Base-by-base conservation (phyloP, 257 asterid genomes). In the Solanum infundibuliforme region DNA sequence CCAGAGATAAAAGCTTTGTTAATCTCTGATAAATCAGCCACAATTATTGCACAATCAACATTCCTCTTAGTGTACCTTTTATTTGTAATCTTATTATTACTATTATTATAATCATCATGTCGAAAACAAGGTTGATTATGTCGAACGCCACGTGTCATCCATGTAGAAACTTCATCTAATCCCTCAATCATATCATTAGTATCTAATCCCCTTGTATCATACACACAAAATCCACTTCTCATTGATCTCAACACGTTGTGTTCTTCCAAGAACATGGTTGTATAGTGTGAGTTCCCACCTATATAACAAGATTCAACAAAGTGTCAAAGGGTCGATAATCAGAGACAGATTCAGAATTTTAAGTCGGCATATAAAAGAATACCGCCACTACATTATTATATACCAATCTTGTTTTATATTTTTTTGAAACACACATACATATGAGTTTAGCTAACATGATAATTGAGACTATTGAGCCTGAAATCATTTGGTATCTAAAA, bases 191-290 rank as follows among this genome's bases (percentile, higher is more conserved):
- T 86, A 16, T 23, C 90, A 62, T 66, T 73, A 20, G 35, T 84
- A 72, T 93, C 92, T 21, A 95, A 86, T 3, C 98, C 98, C 86
- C 98, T 90, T 0, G 98, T 88, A 89, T 94, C 98, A 21, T 88
- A 94, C 41, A 95, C 94, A 8, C 96, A 95, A 41, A 95, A 92
- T 21, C 98, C 98, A 48, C 90, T 91, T 77, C 93, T 87, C 38
- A 91, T 91, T 27, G 98, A 95, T 72, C 98, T 93, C 71, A 93
- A 48, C 16, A 95, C 96, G 25, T 93, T 94, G 92, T 94, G 98
- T 85, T 95, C 96, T 89, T 93, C 98, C 74, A 94, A 90, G 35
- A 90, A 92, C 93, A 92, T 90, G 1, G 95, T 95, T 12, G 98
- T 92, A 65, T 77, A 83, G 76, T 90, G 87, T 34, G 98, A 92